These are phyloP conservation scores for Wickerhamomyces hampshirensis DNA, from an alignment of 805 yeast species.

Conservation along the genomic window DNA sequence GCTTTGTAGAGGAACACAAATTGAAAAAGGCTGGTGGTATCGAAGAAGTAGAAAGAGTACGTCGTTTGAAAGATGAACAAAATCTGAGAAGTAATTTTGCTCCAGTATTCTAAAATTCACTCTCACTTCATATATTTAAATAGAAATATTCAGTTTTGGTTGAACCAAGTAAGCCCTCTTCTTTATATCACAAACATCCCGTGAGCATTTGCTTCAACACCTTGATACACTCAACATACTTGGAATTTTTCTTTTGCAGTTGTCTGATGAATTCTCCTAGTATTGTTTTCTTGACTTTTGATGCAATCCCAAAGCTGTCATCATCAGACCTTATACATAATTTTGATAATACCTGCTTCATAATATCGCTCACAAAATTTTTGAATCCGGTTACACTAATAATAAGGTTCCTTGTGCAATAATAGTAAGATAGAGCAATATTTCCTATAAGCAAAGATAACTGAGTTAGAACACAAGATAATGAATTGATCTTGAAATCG, in stretches of 20 bases:
- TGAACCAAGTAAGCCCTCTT: too few species aligned
- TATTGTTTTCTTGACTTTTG: too few species aligned
- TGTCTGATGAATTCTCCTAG: too few species aligned
- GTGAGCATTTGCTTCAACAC: too few species aligned
- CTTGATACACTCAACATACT: conserved; percentile 9
- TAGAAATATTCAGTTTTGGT: too few species aligned
- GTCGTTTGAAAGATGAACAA: conserved; percentile 65
- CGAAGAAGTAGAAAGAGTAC: conserved; percentile 71
- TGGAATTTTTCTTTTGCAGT: conserved; percentile 11
- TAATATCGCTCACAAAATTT: conserved; percentile 5
- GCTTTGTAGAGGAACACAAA: conserved; percentile 73
- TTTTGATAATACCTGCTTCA: conserved; percentile 1
- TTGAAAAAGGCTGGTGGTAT: conserved; percentile 85
- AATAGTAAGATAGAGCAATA: conserved; percentile 18
- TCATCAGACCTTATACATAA: not conserved
- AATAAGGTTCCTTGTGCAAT: conserved; percentile 1
- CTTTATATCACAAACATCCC: too few species aligned
- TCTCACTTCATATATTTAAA: too few species aligned
- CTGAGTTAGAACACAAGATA: conserved; percentile 19
- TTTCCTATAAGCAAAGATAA: conserved; percentile 11
- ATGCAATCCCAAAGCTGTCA: too few species aligned
- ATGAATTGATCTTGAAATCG: conserved; percentile 18
- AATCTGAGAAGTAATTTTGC: conserved; percentile 53
- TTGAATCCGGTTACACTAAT: conserved; percentile 5
- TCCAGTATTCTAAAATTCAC: conserved; percentile 17